Percentiles rank a stretch among this genome's conserved stretches.
Evolutionary conservation across 2,329 filamentous ascomycete species (phyloP).

Genomic region (Epichloe sibirici): DNA sequence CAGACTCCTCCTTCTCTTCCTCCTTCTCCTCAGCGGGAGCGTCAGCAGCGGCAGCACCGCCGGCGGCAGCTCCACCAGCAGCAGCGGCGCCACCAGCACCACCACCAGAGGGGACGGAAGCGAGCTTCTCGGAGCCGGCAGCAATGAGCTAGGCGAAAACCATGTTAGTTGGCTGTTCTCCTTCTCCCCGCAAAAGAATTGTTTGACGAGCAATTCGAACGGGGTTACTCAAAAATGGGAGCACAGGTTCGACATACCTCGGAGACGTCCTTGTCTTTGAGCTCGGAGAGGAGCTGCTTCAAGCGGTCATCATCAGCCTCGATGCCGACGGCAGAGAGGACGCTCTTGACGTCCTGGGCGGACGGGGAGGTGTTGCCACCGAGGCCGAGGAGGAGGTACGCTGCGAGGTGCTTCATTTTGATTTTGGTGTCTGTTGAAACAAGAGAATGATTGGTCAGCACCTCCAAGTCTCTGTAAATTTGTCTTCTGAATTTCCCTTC

Average conservation of each 20-base stretch:
- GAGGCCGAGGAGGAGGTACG: constrained; percentile 93
- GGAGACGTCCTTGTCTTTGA: constrained; percentile 84
- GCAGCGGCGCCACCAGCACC: constrained; percentile 63
- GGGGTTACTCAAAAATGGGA: too few species aligned
- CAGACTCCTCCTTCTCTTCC: constrained; percentile 73
- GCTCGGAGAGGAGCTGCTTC: constrained; percentile 76
- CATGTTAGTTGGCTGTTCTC: constrained; percentile 7
- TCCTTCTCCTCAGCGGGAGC: constrained; percentile 49
- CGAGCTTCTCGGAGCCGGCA: constrained; percentile 84
- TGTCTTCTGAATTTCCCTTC: too few species aligned
- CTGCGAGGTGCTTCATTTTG: constrained; percentile 99
- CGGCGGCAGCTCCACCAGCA: constrained; percentile 54
- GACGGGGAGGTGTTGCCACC: constrained; percentile 86
- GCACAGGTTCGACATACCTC: constrained; percentile 49
- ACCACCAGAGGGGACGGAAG: constrained; percentile 91
- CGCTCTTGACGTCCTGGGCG: constrained; percentile 71
- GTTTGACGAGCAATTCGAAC: not conserved
- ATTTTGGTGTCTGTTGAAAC: constrained; percentile 23
- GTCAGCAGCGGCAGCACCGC: constrained; percentile 49
- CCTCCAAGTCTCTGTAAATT: too few species aligned
- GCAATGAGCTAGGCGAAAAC: constrained; percentile 60
- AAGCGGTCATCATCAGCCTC: constrained; percentile 87
- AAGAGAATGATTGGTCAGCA: constrained; percentile 2
- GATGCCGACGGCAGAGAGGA: constrained; percentile 88
- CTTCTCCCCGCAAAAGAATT: not conserved